Evolutionary conservation across 2,329 filamentous ascomycete genomes (phyloP).

Genomic region (Bipolaris oryzae): DNA sequence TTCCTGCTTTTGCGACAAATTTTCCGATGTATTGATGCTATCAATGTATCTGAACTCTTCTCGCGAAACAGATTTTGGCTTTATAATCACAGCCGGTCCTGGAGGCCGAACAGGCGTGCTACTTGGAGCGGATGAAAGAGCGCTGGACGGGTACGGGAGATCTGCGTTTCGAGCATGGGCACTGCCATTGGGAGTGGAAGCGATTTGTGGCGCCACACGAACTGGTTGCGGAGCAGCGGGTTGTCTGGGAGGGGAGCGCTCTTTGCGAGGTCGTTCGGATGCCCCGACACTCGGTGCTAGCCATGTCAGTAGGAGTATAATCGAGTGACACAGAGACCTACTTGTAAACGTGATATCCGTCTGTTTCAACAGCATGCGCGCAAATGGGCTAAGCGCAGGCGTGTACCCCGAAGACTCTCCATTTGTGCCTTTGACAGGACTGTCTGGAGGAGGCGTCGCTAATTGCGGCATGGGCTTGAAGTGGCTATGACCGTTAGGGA

Average conservation of each 20-base stretch:
- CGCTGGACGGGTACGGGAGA: conserved; percentile 20
- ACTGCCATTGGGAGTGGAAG: conserved; percentile 17
- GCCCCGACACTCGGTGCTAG: conserved; percentile 24
- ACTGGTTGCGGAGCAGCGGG: conserved; percentile 17
- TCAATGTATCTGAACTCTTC: conserved; percentile 51
- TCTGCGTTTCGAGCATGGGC: conserved; percentile 23
- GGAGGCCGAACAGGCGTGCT: conserved; percentile 27
- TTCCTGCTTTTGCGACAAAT: conserved; percentile 58
- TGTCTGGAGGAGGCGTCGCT: conserved; percentile 41
- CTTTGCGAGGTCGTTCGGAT: conserved; percentile 17
- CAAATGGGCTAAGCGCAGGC: conserved; percentile 57
- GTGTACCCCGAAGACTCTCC: conserved; percentile 21
- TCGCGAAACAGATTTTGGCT: conserved; percentile 50
- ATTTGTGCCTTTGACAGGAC: conserved; percentile 28
- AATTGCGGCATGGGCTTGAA: conserved; percentile 43
- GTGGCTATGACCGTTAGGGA: conserved; percentile 31
- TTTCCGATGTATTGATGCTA: conserved; percentile 40
- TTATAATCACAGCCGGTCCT: conserved; percentile 57
- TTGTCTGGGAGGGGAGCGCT: conserved; percentile 17
- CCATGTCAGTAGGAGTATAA: conserved; percentile 19
- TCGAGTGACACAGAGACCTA: conserved; percentile 16
- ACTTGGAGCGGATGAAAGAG: conserved; percentile 19
- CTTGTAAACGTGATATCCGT: conserved; percentile 48
- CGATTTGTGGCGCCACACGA: conserved; percentile 15
- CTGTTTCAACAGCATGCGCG: conserved; percentile 58